phyloP scores from a whole-genome alignment of 495 filamentous ascomycete species.

The Talaromyces borbonicus region DNA sequence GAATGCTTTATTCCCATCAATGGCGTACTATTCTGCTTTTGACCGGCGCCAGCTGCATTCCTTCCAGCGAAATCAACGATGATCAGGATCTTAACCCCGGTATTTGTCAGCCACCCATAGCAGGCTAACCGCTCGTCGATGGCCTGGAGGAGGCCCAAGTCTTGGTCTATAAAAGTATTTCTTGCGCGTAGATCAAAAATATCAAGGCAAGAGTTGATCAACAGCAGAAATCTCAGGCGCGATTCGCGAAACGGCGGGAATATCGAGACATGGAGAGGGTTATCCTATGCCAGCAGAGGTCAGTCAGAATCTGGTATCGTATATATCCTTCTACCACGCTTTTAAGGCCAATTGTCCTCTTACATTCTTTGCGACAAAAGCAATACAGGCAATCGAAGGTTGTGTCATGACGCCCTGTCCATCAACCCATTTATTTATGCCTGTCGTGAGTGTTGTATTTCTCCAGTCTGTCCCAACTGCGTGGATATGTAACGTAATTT shows the following conservation, averaged over 20 bases:
- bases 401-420: constrained; percentile 28
- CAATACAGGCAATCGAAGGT: constrained; percentile 81
- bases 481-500: too few relatives aligned
- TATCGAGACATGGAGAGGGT: constrained; percentile 85
- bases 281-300: constrained; percentile 53
- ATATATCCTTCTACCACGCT: too few relatives aligned
- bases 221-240: constrained; percentile 77
- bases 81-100: constrained; percentile 78
- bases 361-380: constrained; percentile 87
- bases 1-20: constrained; percentile 60
- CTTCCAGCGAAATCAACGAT: constrained; percentile 78
- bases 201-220: constrained; percentile 84
- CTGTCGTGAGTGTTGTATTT: too few relatives aligned
- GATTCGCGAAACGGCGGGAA: constrained; percentile 64
- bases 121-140: constrained; percentile 84
- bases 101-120: constrained; percentile 97
- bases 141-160: constrained; percentile 84
- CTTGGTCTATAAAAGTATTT: constrained; percentile 57
- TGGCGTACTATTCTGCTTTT: constrained; percentile 22
- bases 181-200: constrained; percentile 79
- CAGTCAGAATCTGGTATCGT: not conserved
- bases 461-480: too few relatives aligned
- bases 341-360: too few relatives aligned
- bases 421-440: too few relatives aligned
- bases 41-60: constrained; percentile 14